Base-by-base conservation (phyloP, 1,284 basidiomycete genomes). In the Farysia itapuensis region DNA sequence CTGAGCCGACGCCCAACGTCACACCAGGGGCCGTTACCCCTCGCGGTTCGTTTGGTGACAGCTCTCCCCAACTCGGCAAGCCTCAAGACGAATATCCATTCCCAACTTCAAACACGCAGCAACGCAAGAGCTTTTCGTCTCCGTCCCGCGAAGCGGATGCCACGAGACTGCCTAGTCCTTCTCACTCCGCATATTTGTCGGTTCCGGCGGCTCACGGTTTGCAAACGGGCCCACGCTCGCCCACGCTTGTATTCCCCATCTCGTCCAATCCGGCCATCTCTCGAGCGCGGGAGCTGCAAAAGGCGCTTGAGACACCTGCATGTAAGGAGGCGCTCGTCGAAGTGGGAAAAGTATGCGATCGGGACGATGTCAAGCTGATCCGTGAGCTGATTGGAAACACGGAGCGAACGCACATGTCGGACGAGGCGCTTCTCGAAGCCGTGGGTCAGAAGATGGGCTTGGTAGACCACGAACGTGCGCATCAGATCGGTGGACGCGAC, bases 221-320 rank as follows among this genome's bases (percentile, higher is more conserved):
- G 11, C 9, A 28, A 28, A 26, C 26, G 21, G 43, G 43, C 22
- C 51, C 44, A 2, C 43, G 51, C 0, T 51, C 51, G 24, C 51
- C 51, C 2, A 51, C 43, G 24, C 46, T 61, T 8, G 58, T 61
- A 2, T 61, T 61, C 19, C 58, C 58, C 5, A 61, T 61, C 38
- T 51, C 51, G 18, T 43, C 58, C 13, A 54, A 54, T 11, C 35
- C 58, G 0, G 39, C 51, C n/a, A 39, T 61, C n/a, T 56, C 51
- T 11, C 46, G 58, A 4, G 51, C 51, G 2, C 30, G 26, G 2
- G 44, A 51, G 23, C 40, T 61, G 12, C 30, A 30, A 4, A 47
- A 51, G 16, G 24, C 37, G 0, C 40, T 61, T 21, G 29, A 40
- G 15, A 43, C 47, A 0, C 35, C 22, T 7, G 16, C 20, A 3